phyloP scores from a whole-genome alignment of 208 protist species.

The Naegleria lovaniensis region DNA sequence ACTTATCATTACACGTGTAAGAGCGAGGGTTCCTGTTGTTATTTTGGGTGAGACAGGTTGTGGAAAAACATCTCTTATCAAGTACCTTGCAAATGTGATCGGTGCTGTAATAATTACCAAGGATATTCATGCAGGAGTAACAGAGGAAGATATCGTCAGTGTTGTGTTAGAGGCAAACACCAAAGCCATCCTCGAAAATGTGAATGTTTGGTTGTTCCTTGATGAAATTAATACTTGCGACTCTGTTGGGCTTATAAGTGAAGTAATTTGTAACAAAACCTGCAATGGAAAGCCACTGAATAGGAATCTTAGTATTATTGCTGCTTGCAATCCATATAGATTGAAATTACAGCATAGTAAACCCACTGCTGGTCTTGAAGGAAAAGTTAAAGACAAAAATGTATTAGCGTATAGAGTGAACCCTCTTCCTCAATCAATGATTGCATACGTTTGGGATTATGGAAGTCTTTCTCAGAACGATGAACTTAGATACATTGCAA shows the following conservation, averaged over 20 bases:
- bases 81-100: slow-evolving; percentile 30
- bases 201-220: no score
- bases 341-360: not conserved
- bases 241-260: slow-evolving; percentile 48
- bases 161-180: slow-evolving; percentile 26
- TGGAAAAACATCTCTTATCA: slow-evolving; percentile 56
- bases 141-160: slow-evolving; percentile 29
- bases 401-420: slow-evolving; percentile 61
- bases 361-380: not conserved
- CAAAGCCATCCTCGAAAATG: not conserved
- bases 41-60: slow-evolving; percentile 59
- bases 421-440: slow-evolving; percentile 49
- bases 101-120: slow-evolving; percentile 26
- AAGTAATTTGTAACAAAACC: slow-evolving; percentile 43
- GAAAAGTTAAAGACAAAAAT: not conserved
- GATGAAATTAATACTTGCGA: slow-evolving; percentile 64
- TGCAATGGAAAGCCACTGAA: not conserved
- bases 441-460: slow-evolving; percentile 58
- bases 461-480: slow-evolving; percentile 37
- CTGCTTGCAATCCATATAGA: slow-evolving; percentile 64
- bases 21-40: slow-evolving; percentile 47
- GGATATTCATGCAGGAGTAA: slow-evolving; percentile 47
- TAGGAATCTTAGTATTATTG: slow-evolving; percentile 37
- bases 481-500: slow-evolving; percentile 48
- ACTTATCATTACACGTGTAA: slow-evolving; percentile 42